Percentiles rank a stretch among this genome's conserved stretches.
Evolutionary conservation across 2,329 filamentous ascomycete species (phyloP).

Genomic region (Pseudogymnoascus sp.): DNA sequence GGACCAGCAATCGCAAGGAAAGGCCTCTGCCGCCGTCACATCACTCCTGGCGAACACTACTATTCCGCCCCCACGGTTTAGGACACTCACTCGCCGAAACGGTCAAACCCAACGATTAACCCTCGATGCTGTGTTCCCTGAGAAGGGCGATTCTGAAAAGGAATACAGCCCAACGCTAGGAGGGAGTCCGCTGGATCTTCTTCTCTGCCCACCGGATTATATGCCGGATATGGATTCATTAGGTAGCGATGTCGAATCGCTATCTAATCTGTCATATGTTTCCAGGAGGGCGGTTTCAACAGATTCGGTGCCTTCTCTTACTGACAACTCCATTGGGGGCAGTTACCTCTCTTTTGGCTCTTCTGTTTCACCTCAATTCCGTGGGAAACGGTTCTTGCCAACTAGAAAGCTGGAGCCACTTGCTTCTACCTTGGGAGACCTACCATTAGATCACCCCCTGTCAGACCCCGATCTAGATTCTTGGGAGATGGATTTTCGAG

Average conservation of each 20-base stretch:
- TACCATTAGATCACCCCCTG: slow-evolving; percentile 42
- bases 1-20: neutral
- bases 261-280: slow-evolving; percentile 33
- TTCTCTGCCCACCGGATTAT: slow-evolving; percentile 54
- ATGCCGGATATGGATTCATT: slow-evolving; percentile 37
- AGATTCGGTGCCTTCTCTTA: slow-evolving; percentile 53
- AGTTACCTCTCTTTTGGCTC: slow-evolving; percentile 14
- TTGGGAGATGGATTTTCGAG: slow-evolving; percentile 42
- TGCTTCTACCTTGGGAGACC: slow-evolving; percentile 44
- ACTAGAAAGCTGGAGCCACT: slow-evolving; percentile 46
- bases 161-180: slow-evolving; percentile 46
- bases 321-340: slow-evolving; percentile 39
- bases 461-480: slow-evolving; percentile 32
- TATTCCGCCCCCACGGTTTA: slow-evolving; percentile 41
- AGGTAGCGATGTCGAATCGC: slow-evolving; percentile 43
- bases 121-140: slow-evolving; percentile 44
- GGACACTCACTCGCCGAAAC: slow-evolving; percentile 15
- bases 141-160: slow-evolving; percentile 39
- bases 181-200: slow-evolving; percentile 48
- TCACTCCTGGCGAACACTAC: slow-evolving; percentile 53
- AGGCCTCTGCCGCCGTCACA: slow-evolving; percentile 40
- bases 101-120: slow-evolving; percentile 35
- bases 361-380: slow-evolving; percentile 22
- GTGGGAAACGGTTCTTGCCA: slow-evolving; percentile 34
- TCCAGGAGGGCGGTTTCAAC: slow-evolving; percentile 49